Conservation (phyloP, 768 basidiomycete species). For the Boletus sensibilis region DNA sequence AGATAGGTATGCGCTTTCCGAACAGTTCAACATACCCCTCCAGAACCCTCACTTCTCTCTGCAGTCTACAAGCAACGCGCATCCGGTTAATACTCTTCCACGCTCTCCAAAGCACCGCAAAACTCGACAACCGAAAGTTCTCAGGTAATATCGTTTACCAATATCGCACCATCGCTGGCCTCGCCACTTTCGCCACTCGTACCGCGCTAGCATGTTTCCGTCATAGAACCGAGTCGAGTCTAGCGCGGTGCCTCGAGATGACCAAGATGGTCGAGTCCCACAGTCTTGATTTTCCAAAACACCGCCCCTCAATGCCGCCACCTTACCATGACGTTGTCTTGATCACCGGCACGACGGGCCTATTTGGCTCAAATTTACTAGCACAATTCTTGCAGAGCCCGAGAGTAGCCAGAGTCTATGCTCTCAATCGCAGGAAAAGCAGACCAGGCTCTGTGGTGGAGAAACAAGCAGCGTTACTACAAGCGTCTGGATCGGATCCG, state of each 20-base stretch:
- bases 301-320: background rate
- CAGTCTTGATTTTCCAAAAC: slow-evolving; percentile 8
- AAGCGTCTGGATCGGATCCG: slow-evolving; percentile 32
- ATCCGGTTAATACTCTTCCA: slow-evolving; percentile 41
- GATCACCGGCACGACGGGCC: slow-evolving; percentile 37
- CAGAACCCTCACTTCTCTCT: background rate
- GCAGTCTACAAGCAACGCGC: slow-evolving; percentile 41
- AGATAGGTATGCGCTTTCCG: slow-evolving; percentile 6
- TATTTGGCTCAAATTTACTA: slow-evolving; percentile 33
- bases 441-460: slow-evolving; percentile 19
- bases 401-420: slow-evolving; percentile 25
- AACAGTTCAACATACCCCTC: background rate
- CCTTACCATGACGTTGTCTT: slow-evolving; percentile 21
- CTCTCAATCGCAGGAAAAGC: slow-evolving; percentile 26
- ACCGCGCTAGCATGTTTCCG: slow-evolving; percentile 12
- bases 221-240: slow-evolving; percentile 11
- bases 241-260: slow-evolving; percentile 18
- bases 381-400: slow-evolving; percentile 18
- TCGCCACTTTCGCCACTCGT: slow-evolving; percentile 18
- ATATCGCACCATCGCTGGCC: slow-evolving; percentile 34
- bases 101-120: slow-evolving; percentile 29
- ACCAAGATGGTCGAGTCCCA: slow-evolving; percentile 1
- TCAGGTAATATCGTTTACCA: slow-evolving; percentile 37
- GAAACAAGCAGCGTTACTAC: slow-evolving; percentile 29
- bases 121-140: slow-evolving; percentile 19